Conservation (phyloP, 495 filamentous ascomycete species). For the Hypoxylon lienhwacheense region DNA sequence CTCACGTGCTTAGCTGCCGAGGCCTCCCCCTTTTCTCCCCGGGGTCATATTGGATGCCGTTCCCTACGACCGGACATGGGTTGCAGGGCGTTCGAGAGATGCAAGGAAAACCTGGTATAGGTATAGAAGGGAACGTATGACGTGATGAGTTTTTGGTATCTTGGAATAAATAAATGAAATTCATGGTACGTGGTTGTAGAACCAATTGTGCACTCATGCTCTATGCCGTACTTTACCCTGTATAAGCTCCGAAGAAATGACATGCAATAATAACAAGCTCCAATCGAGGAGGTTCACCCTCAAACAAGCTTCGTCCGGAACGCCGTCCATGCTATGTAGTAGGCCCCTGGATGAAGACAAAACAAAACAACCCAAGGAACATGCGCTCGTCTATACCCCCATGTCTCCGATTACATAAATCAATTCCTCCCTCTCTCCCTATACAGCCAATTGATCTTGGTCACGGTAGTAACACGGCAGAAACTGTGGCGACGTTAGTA, state of each 20-base stretch:
- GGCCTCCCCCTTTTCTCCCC: too few relatives aligned
- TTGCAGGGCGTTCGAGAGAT: constrained; percentile 4
- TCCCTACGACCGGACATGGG: not conserved
- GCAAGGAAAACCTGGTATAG: not conserved
- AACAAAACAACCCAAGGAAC: constrained; percentile 11
- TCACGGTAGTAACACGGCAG: constrained; percentile 55
- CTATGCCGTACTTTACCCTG: constrained; percentile 35
- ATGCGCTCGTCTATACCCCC: constrained; percentile 22
- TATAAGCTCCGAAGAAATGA: constrained; percentile 25
- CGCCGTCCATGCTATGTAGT: constrained; percentile 40
- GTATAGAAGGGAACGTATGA: not conserved
- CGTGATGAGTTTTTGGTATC: constrained; percentile 6
- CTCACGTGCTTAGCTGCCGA: too few relatives aligned
- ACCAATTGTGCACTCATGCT: constrained; percentile 21
- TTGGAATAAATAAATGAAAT: constrained; percentile 25
- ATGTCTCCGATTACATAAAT: constrained; percentile 1
- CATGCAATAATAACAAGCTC: constrained; percentile 36
- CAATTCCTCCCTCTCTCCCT: too few relatives aligned
- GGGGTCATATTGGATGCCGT: constrained; percentile 1
- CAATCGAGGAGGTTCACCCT: constrained; percentile 30
- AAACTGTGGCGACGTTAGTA: constrained; percentile 45
- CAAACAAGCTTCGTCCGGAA: constrained; percentile 38
- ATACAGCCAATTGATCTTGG: constrained; percentile 53
- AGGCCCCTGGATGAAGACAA: constrained; percentile 13
- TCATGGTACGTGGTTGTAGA: constrained; percentile 24